phyloP scores from a whole-genome alignment of 192 early-diverging fungal species.

The Coemansia guatemalensis region DNA sequence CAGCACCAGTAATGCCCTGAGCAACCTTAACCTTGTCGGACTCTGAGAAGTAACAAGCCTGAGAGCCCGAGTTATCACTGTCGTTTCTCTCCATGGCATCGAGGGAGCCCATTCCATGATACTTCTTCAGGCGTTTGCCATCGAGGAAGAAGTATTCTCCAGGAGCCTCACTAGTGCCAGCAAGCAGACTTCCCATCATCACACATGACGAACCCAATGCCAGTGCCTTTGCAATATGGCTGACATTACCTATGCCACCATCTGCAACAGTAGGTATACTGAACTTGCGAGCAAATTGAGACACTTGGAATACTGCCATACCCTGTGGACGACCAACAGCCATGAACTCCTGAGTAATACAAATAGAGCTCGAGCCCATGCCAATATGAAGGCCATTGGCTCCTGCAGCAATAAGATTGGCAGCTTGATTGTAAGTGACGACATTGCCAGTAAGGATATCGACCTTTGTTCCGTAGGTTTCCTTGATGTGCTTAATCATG shows the following conservation, averaged over 20 bases:
- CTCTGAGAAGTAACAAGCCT: slow-evolving; percentile 95
- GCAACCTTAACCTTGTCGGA: slow-evolving; percentile 98
- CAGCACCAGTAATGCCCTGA: slow-evolving; percentile 95
- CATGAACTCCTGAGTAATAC: slow-evolving; percentile 99
- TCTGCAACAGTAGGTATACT: slow-evolving; percentile 96
- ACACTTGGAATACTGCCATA: slow-evolving; percentile 92
- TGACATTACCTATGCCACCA: slow-evolving; percentile 95
- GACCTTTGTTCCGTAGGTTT: slow-evolving; percentile 66
- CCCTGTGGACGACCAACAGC: slow-evolving; percentile 98
- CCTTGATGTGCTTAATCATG: slow-evolving; percentile 93
- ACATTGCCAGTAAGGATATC: slow-evolving; percentile 98
- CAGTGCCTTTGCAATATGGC: slow-evolving; percentile 95
- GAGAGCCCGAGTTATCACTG: slow-evolving; percentile 68
- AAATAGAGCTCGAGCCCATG: slow-evolving; percentile 97
- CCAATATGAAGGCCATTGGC: slow-evolving; percentile 94
- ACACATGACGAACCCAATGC: slow-evolving; percentile 94
- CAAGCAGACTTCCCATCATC: slow-evolving; percentile 98
- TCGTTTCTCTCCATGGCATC: slow-evolving; percentile 86
- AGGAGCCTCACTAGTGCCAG: slow-evolving; percentile 93
- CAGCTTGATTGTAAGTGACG: slow-evolving; percentile 93
- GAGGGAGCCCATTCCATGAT: slow-evolving; percentile 98
- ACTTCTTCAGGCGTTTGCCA: slow-evolving; percentile 95
- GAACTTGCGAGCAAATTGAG: slow-evolving; percentile 90
- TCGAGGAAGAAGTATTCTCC: slow-evolving; percentile 99
- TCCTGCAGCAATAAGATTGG: slow-evolving; percentile 86